Evolutionary conservation across 2,329 filamentous ascomycete genomes (phyloP), one percentile per base, ranked within the genome.

Genomic region (Fusarium odoratissimum): DNA sequence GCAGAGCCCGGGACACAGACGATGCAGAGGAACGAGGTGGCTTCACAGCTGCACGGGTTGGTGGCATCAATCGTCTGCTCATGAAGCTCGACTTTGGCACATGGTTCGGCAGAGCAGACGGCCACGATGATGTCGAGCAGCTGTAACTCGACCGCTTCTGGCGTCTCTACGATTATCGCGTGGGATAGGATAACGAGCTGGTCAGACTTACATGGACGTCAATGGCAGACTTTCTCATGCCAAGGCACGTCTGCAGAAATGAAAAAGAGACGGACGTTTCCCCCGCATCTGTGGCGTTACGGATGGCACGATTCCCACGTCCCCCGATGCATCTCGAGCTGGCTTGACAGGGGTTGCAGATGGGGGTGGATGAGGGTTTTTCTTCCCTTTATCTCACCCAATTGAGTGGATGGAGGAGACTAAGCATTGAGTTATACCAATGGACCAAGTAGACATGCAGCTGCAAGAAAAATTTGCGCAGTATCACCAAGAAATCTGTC

Each of bases 41-140:
- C 69, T 97, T 93, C 79, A 86, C 91, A 35, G 92, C 94, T 2
- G 87, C 90, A 69, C 90, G 92, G 67, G 89, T 94, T 7, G 93
- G 93, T 1, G 93, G 94, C 2, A 90, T 98, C 49, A 94, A 97
- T 83, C 87, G 93, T 65, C 82, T 98, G 79, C 82, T 98, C 79
- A 97, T 97, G 94, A 97, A 97, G 84, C 84, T 98, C 76, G 95
- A 97, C 78, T 90, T 90, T 80, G 89, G 88, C 25, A 87, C 83
- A 60, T 90, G 88, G 88, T 87, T 89, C 71, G 84, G 80, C 9
- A 78, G 80, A 38, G 66, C 74, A 58, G 76, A 76, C 49, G 76
- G 76, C n/a, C 72, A 73, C 55, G 56, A 73, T 9, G 64, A 65
- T 54, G 42, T 46, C 45, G 59, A 67, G n/a, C 63, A 68, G 28